Conservation (phyloP, 2,329 filamentous ascomycete genomes). For the Furcasterigmium furcatum region DNA sequence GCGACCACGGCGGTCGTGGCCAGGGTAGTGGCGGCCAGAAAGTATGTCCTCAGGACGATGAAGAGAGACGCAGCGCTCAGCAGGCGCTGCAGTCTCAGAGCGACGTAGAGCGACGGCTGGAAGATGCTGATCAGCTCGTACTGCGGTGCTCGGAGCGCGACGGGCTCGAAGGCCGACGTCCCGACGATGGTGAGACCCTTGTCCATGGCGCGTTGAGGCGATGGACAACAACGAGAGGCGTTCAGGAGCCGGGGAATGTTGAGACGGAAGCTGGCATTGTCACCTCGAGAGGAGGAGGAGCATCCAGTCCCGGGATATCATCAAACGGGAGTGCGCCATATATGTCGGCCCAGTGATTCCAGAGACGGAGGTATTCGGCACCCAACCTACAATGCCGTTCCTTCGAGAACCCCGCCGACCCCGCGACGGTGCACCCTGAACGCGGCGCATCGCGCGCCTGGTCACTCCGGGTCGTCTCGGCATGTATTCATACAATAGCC, state of each 20-base stretch:
- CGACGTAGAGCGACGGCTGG: slow-evolving; percentile 27
- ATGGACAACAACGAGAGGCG: too few species aligned
- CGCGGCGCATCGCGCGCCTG: background rate
- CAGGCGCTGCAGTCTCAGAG: slow-evolving; percentile 29
- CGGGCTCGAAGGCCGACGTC: slow-evolving; percentile 2
- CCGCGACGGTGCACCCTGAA: background rate
- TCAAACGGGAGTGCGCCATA: too few species aligned
- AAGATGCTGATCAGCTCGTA: slow-evolving; percentile 27
- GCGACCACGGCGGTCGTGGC: slow-evolving; percentile 21
- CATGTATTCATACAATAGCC: background rate
- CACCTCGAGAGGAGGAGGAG: too few species aligned
- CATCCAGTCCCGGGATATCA: too few species aligned
- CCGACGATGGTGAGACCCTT: background rate
- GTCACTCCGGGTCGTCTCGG: too few species aligned
- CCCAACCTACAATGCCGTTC: background rate
- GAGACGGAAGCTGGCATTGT: too few species aligned
- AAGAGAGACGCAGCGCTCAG: slow-evolving; percentile 25
- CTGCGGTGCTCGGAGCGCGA: slow-evolving; percentile 20
- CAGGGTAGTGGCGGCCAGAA: slow-evolving; percentile 24
- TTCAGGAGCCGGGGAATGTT: too few species aligned
- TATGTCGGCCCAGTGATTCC: background rate
- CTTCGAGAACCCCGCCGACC: background rate
- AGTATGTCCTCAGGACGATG: slow-evolving; percentile 24
- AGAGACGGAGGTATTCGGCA: background rate
- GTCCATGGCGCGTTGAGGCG: background rate